A percentile compares a stretch with the other conserved stretches of the same genome.
These are phyloP conservation scores for Ogataea polymorpha DNA, from an alignment of 805 yeast species.

Conservation along the genomic window DNA sequence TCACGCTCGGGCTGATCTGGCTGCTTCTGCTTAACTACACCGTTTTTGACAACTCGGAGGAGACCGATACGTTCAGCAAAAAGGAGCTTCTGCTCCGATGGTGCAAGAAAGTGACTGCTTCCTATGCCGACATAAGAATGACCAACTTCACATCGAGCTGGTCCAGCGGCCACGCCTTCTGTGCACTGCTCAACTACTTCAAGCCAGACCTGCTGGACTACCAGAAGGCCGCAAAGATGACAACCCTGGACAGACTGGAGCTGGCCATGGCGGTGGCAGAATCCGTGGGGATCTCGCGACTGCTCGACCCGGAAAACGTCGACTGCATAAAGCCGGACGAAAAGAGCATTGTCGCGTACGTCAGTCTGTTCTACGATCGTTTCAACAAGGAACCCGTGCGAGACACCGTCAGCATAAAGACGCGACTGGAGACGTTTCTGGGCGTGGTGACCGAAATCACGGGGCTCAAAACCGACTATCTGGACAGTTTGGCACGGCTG, in stretches of 20 bases:
- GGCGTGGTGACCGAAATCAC: slow-evolving; percentile 20
- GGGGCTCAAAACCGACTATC: slow-evolving; percentile 17
- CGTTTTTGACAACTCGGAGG: slow-evolving; percentile 13
- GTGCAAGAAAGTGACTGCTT: slow-evolving; percentile 47
- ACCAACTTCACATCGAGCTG: slow-evolving; percentile 54
- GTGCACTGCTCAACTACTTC: slow-evolving; percentile 41
- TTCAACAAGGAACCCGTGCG: slow-evolving; percentile 21
- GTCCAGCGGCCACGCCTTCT: slow-evolving; percentile 49
- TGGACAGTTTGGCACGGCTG: slow-evolving; percentile 16
- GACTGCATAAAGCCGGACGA: slow-evolving; percentile 53
- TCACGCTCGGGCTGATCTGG: slow-evolving; percentile 50
- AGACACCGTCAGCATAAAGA: slow-evolving; percentile 8
- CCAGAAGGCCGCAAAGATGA: slow-evolving; percentile 25
- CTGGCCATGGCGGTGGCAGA: slow-evolving; percentile 43
- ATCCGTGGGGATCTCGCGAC: slow-evolving; percentile 45
- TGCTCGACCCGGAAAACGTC: slow-evolving; percentile 56
- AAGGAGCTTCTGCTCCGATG: slow-evolving; percentile 47
- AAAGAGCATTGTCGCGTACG: slow-evolving; percentile 53
- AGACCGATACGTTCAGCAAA: slow-evolving; percentile 16
- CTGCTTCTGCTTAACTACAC: slow-evolving; percentile 42
- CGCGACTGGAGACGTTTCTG: slow-evolving; percentile 29
- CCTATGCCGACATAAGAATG: slow-evolving; percentile 36
- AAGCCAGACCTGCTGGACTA: slow-evolving; percentile 40
- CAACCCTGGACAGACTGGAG: slow-evolving; percentile 33
- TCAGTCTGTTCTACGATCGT: slow-evolving; percentile 56